Evolutionary conservation across 306 rosid genomes (phyloP), one percentile per base, ranked within the genome.

Genomic region (Glycine latifolia): DNA sequence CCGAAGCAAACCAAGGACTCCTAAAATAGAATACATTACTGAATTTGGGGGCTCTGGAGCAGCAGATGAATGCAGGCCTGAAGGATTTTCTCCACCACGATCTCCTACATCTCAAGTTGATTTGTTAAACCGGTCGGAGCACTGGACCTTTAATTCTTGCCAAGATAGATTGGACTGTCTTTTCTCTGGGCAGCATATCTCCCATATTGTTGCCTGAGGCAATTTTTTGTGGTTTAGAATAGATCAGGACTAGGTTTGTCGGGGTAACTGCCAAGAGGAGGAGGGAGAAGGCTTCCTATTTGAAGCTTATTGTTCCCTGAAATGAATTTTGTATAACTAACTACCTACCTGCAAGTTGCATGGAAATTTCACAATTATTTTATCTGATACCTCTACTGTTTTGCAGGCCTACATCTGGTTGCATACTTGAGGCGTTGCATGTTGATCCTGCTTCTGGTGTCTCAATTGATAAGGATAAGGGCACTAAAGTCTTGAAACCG

Each of bases 71-170:
- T 85, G 90, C 56, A 91, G 86, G 90, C 91, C 80, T 63, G 92
- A 87, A 86, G 91, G 92, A 86, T 84, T 90, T 84, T 93, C 99
- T 87, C 98, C 97, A 81, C 98, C 99, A 41, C 84, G 87, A 50
- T 93, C 99, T 86, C 92, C 99, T 87, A 89, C 90, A 78, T 89
- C 97, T 70, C 98, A 86, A 77, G 89, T 92, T 83, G 97, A 93
- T 89, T 68, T 73, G 85, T 86, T 93, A 81, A 95, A 86, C 93
- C 98, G 99, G 99, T 95, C 97, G 98, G 99, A 92, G 98, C 99
- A 95, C 99, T 93, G 88, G 91, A 91, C 94, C 99, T 88, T 95
- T 95, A 81, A 89, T 90, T 90, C 84, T 93, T 93, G 94, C 93
- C 91, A 93, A 91, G 99, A 95, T 95, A 88, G 90, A 90, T 91